Conservation (phyloP, 371 early-diverging fungal genomes). For the Mucor sp. region DNA sequence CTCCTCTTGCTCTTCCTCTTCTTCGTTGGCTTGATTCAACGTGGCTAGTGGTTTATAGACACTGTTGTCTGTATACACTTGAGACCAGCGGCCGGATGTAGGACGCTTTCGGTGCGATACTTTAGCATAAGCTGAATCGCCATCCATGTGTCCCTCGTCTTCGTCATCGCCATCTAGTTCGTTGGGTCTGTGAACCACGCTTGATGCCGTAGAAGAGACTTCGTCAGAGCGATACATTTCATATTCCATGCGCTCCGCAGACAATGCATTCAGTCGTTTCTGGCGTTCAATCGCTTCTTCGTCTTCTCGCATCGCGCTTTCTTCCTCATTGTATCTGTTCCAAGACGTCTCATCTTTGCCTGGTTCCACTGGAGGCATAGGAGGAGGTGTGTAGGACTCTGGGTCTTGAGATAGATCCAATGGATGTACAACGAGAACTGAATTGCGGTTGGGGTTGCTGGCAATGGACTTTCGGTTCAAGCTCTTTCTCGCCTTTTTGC, state of each 20-base stretch:
- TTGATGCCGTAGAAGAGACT: not conserved
- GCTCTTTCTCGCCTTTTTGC: constrained; percentile 19
- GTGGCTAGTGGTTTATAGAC: not conserved
- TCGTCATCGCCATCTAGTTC: not conserved
- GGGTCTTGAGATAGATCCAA: constrained; percentile 21
- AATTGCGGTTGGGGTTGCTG: not conserved
- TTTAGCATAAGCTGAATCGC: not conserved
- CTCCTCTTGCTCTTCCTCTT: not conserved
- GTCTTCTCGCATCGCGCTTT: not conserved
- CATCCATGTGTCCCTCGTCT: not conserved
- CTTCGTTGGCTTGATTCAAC: not conserved
- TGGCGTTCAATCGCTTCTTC: constrained; percentile 14
- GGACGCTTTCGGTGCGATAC: constrained; percentile 5
- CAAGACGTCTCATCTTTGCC: not conserved
- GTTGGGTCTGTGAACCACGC: not conserved
- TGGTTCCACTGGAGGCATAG: constrained; percentile 15
- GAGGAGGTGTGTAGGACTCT: constrained; percentile 12
- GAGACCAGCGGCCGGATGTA: constrained; percentile 14
- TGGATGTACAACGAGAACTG: constrained; percentile 18
- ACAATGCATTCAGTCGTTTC: constrained; percentile 3
- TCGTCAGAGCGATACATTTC: constrained; percentile 21
- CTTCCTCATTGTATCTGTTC: constrained; percentile 12
- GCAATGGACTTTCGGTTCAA: constrained; percentile 8
- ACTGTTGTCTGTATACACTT: not conserved
- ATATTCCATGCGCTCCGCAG: constrained; percentile 29